Evolutionary conservation across 2,329 filamentous ascomycete species (phyloP).

Genomic region (Stachybotrys chartarum): DNA sequence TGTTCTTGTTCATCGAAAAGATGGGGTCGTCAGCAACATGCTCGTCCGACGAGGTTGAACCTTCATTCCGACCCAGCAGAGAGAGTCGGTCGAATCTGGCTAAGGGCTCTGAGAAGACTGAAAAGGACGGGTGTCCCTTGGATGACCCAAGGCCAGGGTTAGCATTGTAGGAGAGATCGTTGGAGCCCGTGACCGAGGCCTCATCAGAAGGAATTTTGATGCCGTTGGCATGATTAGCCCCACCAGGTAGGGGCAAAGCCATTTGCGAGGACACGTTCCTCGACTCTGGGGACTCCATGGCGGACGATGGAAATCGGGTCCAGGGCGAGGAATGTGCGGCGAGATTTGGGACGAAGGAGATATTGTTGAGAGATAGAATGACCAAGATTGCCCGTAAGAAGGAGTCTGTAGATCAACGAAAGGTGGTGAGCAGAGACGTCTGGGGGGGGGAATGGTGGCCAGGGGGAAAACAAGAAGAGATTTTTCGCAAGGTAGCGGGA

Average conservation of each 20-base stretch:
- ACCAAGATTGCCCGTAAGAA: background rate
- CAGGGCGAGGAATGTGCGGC: background rate
- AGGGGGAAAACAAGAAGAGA: background rate
- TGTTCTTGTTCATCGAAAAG: slow-evolving; percentile 30
- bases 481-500: background rate
- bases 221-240: slow-evolving; percentile 13
- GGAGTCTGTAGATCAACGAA: background rate
- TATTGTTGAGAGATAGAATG: background rate
- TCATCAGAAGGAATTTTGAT: slow-evolving; percentile 7
- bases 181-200: slow-evolving; percentile 5
- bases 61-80: background rate
- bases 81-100: background rate
- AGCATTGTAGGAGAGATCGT: background rate
- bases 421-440: too few relatives aligned
- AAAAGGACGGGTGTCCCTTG: background rate
- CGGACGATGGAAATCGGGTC: background rate
- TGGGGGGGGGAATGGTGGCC: background rate
- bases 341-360: background rate
- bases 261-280: slow-evolving; percentile 19
- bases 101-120: background rate
- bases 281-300: slow-evolving; percentile 23
- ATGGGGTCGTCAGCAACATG: slow-evolving; percentile 12
- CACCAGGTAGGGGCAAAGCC: slow-evolving; percentile 7
- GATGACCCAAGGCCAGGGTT: background rate
- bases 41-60: background rate